Evolutionary conservation across 1,284 basidiomycete species (phyloP).

Genomic region (Amylostereum areolatum): DNA sequence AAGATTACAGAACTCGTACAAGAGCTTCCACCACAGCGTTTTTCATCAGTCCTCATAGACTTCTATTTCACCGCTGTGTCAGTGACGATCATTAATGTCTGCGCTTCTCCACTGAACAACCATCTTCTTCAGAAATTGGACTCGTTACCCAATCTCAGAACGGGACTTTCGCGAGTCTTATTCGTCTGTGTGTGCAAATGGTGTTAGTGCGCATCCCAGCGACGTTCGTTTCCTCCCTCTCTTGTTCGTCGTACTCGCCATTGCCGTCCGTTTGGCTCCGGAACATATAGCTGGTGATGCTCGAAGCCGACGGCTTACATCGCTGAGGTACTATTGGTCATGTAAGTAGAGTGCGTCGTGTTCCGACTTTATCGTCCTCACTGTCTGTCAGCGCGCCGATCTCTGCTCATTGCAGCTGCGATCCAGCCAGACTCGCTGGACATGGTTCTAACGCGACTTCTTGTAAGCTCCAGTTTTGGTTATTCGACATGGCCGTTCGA

Average conservation of each 20-base stretch:
- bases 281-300: conserved; percentile 80
- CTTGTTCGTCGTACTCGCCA: conserved; percentile 91
- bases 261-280: conserved; percentile 80
- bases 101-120: conserved; percentile 1
- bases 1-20: conserved; percentile 86
- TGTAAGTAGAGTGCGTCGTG: conserved; percentile 49
- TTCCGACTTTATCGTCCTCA: background rate
- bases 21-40: conserved; percentile 74
- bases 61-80: conserved; percentile 75
- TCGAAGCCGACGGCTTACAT: conserved; percentile 68
- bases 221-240: conserved; percentile 87
- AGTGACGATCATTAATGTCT: conserved; percentile 21
- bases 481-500: background rate
- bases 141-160: conserved; percentile 90
- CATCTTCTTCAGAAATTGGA: conserved; percentile 69
- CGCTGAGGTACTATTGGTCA: conserved; percentile 89
- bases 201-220: conserved; percentile 69
- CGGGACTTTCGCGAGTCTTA: conserved; percentile 80
- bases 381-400: conserved; percentile 62
- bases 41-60: conserved; percentile 70
- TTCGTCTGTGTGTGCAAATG: conserved; percentile 71
- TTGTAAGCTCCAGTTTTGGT: conserved; percentile 45
- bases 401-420: conserved; percentile 82
- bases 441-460: conserved; percentile 79
- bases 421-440: conserved; percentile 88